Evolutionary conservation across 2,329 filamentous ascomycete species (phyloP), one percentile per base, ranked within the genome.

Genomic region (Colletotrichum costaricense): DNA sequence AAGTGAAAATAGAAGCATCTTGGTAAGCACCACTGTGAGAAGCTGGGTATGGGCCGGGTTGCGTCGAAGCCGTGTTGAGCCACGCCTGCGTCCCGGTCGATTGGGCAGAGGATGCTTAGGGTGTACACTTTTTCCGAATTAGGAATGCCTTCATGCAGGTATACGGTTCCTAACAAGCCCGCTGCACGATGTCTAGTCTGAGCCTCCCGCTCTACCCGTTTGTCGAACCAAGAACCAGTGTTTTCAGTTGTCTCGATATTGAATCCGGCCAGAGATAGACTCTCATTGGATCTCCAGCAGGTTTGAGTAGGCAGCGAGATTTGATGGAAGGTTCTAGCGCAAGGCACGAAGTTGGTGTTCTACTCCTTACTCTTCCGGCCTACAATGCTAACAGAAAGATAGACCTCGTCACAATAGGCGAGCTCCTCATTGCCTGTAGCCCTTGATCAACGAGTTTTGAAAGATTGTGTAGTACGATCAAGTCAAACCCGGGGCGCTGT

Each of bases 1-100:
- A 35, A 30, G 62, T 59, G 56, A 73, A 71, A 73, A 73, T 73
- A 73, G 67, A 73, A 71, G 55, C 67, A 73, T 52, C 62, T 73
- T 73, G 71, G 71, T 73, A 63, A 73, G 71, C 71, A 71, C 57
- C 19, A 19, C 22, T 24, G 35, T 35, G 56, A 56, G 46, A 49
- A 46, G n/a, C 22, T 33, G 28, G 54, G 58, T 70, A 52, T 60
- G 60, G 71, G 49, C 33, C 26, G 8, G 46, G 46, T 70, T 56
- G 22, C 64, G 46, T 68, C 67, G 35, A 60, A 33, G 62, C 35
- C 60, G 7, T 73, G 8, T 42, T 52, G 49, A 26, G 46, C 22
- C 22, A 35, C 56, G 38, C 46, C 35, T 57, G 28, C 28, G 26
- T 56, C 38, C 60, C 67, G 56, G 62, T 24, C 49, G 57, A 66